Evolutionary conservation across 169 alveolate genomes (phyloP), one percentile per base, ranked within the genome.

Genomic region (Plasmodium gallinaceum): DNA sequence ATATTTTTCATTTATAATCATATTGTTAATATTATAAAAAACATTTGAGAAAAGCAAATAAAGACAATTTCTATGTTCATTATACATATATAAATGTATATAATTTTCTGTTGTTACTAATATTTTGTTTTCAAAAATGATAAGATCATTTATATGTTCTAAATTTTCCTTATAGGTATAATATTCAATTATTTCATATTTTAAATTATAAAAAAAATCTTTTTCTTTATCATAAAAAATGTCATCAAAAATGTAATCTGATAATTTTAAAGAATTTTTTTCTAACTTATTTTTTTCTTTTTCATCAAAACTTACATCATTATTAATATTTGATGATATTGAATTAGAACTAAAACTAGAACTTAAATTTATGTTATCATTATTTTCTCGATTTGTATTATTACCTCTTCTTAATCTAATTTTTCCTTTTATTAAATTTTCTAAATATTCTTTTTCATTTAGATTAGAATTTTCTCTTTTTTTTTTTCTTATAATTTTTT

Each of bases 41-140:
- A 14, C 16, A 20, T 68, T 65, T 5, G 60, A 20, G 24, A 60
- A 83, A 51, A 66, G 62, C 16, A 83, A 32, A 26, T 8, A 16
- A 46, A 83, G 24, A 7, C 9, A 2, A 54, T 83, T 83, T 52
- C 54, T 54, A 24, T 12, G 4, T 20, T 83, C 91, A 20, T 66
- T 48, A 43, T 83, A 83, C 42, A 62, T 68, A 62, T 83, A 83
- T 12, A 83, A 14, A 46, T 37, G 45, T 20, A 83, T 45, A 26
- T 83, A 66, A 51, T 45, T 68, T 20, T 42, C 54, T 37, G 91
- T 68, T 10, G 48, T 60, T n/a, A 57, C 43, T 45, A 83, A 26
- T 22, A 83, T 22, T 83, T 68, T 83, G 52, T 83, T 68, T 54
- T 83, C 85, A 83, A 54, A 62, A 24, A 69, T 71, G 14, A 52